Conservation (phyloP, 257 asterid genomes). For the Fraxinus cuspidata region DNA sequence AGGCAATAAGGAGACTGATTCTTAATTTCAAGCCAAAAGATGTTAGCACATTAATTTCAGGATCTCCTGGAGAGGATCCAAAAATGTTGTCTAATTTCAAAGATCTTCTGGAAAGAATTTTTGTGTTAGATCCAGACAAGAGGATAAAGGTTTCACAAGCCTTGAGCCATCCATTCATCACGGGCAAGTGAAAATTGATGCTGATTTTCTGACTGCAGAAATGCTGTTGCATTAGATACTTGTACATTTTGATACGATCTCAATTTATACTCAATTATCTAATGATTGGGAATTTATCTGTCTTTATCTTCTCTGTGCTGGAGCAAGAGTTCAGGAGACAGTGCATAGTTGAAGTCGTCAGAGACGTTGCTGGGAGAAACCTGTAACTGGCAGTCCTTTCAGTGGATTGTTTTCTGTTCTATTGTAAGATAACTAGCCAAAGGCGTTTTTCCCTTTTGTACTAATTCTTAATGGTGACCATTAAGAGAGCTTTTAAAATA, state of each 20-base stretch:
- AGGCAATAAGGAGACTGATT: slow-evolving; percentile 79
- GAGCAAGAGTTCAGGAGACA: slow-evolving; percentile 56
- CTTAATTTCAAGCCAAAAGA: slow-evolving; percentile 92
- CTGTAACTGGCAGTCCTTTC: slow-evolving; percentile 79
- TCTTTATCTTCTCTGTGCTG: slow-evolving; percentile 67
- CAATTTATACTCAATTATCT: slow-evolving; percentile 64
- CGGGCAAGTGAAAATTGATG: slow-evolving; percentile 97
- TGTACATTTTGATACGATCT: slow-evolving; percentile 58
- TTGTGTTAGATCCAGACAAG: slow-evolving; percentile 95
- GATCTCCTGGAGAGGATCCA: slow-evolving; percentile 93
- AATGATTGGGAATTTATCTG: slow-evolving; percentile 71
- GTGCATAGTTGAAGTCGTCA: slow-evolving; percentile 50
- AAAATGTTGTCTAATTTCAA: slow-evolving; percentile 88
- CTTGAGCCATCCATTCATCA: slow-evolving; percentile 97
- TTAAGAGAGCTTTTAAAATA: slow-evolving; percentile 40
- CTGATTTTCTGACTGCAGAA: slow-evolving; percentile 77
- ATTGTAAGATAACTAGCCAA: slow-evolving; percentile 93
- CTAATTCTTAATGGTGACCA: slow-evolving; percentile 62
- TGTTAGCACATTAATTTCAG: slow-evolving; percentile 68
- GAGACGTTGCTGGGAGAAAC: slow-evolving; percentile 62
- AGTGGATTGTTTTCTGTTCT: slow-evolving; percentile 93
- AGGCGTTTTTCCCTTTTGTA: slow-evolving; percentile 77
- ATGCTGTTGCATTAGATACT: slow-evolving; percentile 71
- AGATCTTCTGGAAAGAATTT: slow-evolving; percentile 88
- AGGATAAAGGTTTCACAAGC: slow-evolving; percentile 94